Base-by-base conservation (phyloP, 257 asterid genomes). In the Eucommia ulmoides region DNA sequence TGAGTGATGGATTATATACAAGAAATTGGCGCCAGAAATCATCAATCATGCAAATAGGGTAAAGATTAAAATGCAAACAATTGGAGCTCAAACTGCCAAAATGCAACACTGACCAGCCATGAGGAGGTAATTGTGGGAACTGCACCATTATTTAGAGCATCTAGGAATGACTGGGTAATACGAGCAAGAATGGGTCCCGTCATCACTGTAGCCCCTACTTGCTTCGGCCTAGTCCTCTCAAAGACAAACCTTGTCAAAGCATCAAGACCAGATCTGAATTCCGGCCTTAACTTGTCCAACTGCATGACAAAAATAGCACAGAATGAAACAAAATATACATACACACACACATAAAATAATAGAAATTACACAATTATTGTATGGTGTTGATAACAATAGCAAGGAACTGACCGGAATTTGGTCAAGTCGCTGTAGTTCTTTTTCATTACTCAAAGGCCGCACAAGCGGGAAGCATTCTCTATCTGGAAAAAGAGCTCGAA, bases 401-500 rank as follows among this genome's bases (percentile, higher is more conserved):
- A 41, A 42, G 42, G 24, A 45, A 78, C 93, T 65, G 19, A 89
- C 98, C 15, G 75, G 19, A 63, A 89, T 89, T 61, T 82, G 96
- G 65, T 89, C 94, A 21, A 88, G 79, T 41, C 93, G 81, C 63
- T 82, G 98, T 61, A 89, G 96, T 42, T 89, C 96, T 23, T 61
- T 67, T 68, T 89, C 98, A 20, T 80, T 62, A 77, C 81, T 85
- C 61, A 85, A 65, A 33, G 98, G 98, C 46, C 98, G 68, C 49
- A 89, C 96, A 59, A 89, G 96, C n/a, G 98, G 61, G 71, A 65
- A 89, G 74, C 98, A 89, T 62, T 89, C 98, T 64, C 98, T 77
- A 68, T 89, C 93, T 17, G 98, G 98, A 66, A 89, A 89, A 65
- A 89, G 93, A 63, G 98, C 98, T 64, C 93, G 93, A 66, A 91